Evolutionary conservation across 345 rosid genomes (phyloP), one percentile per base, ranked within the genome.

Genomic region (Draba incana): DNA sequence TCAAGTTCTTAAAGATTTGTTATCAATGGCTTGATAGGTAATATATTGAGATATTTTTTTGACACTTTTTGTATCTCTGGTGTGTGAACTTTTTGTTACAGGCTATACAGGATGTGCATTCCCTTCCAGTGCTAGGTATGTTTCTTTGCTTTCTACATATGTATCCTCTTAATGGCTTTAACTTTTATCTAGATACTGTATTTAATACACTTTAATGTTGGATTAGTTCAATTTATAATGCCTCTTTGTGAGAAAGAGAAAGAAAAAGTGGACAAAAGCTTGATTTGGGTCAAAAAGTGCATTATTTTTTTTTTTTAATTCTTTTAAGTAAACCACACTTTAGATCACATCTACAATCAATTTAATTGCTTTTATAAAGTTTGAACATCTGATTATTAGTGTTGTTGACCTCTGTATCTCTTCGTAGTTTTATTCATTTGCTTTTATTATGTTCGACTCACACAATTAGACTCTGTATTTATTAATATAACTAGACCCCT

Each of bases 91-190:
- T 14, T 59, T 35, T 65, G 57, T 30, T 28, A 70, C 79, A 78
- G 81, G 81, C 46, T 64, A 65, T 25, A 5, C 81, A 64, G 81
- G 79, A 50, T 78, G 81, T 65, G 15, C 76, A 46, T 78, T 69
- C 74, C 81, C 81, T 65, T 45, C 81, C 4, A 74, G 81, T 56
- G 76, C 51, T 59, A 66, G 81, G 79, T 78, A 74, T 58, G 70
- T 7, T 24, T 77, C 47, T 62, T 49, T 48, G 33, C 3, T 42
- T 44, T 41, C 24, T 57, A 48, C 58, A 27, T 57, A 62, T 43
- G 51, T n/a, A 45, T 23, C 35, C 3, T 37, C 31, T 27, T 38
- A 11, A 57, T 46, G n/a, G 23, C 11, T 50, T 50, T 30, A 31
- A 58, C 15, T 28, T 50, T 50, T 30, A 31, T 66, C 12, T 28